Conservation (phyloP, 192 early-diverging fungal species). For the Podila epigama region DNA sequence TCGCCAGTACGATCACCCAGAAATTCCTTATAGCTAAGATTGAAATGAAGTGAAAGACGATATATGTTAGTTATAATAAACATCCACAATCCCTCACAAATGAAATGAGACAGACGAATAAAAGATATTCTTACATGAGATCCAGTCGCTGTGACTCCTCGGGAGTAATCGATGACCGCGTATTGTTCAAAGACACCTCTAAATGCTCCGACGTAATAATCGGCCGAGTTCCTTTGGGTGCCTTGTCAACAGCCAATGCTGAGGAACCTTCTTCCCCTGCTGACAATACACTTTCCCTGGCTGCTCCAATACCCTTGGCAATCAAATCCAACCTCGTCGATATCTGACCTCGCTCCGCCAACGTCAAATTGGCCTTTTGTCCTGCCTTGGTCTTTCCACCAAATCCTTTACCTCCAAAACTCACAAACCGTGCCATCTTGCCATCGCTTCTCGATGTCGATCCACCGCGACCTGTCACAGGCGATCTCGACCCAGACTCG, state of each 20-base stretch:
- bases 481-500: conserved; percentile 9
- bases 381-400: conserved; percentile 10
- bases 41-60: not conserved
- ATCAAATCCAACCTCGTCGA: conserved; percentile 44
- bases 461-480: conserved; percentile 2
- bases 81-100: not conserved
- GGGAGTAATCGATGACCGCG: conserved; percentile 68
- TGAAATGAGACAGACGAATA: not conserved
- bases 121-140: conserved; percentile 49
- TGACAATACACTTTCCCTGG: conserved; percentile 23
- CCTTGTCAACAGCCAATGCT: conserved; percentile 15
- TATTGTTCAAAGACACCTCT: conserved; percentile 61
- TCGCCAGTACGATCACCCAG: conserved; percentile 67
- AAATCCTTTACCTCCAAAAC: conserved; percentile 16
- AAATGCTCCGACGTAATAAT: conserved; percentile 56
- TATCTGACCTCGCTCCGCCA: conserved; percentile 63
- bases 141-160: conserved; percentile 63
- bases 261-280: conserved; percentile 26
- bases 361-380: conserved; percentile 53
- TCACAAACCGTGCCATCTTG: conserved; percentile 52
- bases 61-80: conserved; percentile 35
- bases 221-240: conserved; percentile 29
- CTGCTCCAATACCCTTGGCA: conserved; percentile 36
- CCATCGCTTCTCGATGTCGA: conserved; percentile 13
- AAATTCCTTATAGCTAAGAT: conserved; percentile 60